Conservation (phyloP, 108 stramenopile genomes). For the Parietichytrium sp. region DNA sequence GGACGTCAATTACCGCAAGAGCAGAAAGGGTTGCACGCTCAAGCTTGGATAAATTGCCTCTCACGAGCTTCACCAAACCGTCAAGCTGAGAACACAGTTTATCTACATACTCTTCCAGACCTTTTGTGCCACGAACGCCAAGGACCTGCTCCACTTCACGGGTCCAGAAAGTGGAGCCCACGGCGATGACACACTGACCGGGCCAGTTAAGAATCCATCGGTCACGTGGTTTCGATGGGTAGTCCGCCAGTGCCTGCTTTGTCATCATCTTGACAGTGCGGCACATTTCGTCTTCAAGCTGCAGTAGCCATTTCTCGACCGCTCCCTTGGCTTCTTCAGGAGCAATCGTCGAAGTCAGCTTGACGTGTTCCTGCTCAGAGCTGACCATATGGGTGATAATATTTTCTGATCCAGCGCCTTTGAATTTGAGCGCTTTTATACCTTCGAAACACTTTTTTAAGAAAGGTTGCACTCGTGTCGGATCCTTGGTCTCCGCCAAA, state of each 20-base stretch:
- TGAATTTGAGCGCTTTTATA: conserved; percentile 54
- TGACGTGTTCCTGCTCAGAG: conserved; percentile 57
- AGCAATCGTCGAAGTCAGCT: conserved; percentile 51
- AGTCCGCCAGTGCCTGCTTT: conserved; percentile 54
- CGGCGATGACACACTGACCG: conserved; percentile 66
- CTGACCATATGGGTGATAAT: conserved; percentile 60
- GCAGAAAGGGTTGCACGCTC: conserved; percentile 67
- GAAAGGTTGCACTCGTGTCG: conserved; percentile 68
- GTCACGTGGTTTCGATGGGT: conserved; percentile 52
- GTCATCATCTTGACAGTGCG: conserved; percentile 51
- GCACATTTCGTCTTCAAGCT: conserved; percentile 64
- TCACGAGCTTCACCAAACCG: conserved; percentile 59
- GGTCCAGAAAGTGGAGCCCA: conserved; percentile 65
- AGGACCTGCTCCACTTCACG: conserved; percentile 55
- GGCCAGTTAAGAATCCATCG: conserved; percentile 68
- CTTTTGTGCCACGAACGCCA: conserved; percentile 38
- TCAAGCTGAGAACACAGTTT: conserved; percentile 49
- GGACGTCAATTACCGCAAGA: conserved; percentile 66
- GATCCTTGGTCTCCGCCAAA: conserved; percentile 70
- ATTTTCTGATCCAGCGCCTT: conserved; percentile 48
- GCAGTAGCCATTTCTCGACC: conserved; percentile 69
- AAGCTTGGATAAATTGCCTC: conserved; percentile 59
- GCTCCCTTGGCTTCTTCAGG: conserved; percentile 55
- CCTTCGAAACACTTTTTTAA: conserved; percentile 71
- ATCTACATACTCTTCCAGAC: conserved; percentile 53